Evolutionary conservation across 2,329 filamentous ascomycete genomes (phyloP), one percentile per base, ranked within the genome.

Genomic region (Dendryphion nanum): DNA sequence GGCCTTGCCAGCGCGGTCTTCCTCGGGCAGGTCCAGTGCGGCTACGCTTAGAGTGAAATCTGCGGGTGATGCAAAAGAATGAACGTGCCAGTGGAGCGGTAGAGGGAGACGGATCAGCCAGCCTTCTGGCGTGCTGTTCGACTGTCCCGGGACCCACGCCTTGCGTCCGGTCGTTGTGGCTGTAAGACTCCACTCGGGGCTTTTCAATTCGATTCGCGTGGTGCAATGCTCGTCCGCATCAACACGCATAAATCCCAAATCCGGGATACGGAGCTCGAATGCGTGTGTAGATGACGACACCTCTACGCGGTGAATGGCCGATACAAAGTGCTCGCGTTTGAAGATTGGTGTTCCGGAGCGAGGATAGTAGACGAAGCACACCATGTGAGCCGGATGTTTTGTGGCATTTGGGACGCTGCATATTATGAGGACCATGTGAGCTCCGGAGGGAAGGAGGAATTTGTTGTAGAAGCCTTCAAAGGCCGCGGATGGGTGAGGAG

Each of bases 391-490:
- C 5, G 59, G 62, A 3, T 59, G 56, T 20, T 61, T 53, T 8
- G 39, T 37, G 4, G 70, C 71, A n/a, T 59, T 53, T n/a, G 63
- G 66, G 13, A 75, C 68, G 28, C 63, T 67, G 53, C 68, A 74
- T 18, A 74, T 64, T 30, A 76, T 69, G 7, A 75, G 44, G 13
- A 69, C 67, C 6, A 76, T 58, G 39, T 72, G 67, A 4, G 64
- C 62, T 41, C 71, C 70, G 3, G 68, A 71, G 13, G 67, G 64
- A 5, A 75, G 63, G 36, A 65, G 58, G 51, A 76, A 75, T 45
- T 74, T 74, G 42, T 69, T 71, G 55, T 76, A 76, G 55, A 66
- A 75, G 23, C 73, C 73, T 54, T 76, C 73, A 47, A 76, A 75
- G 20, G 57, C 59, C 18, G 70, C 52, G 21, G 38, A 46, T 1